A percentile compares a stretch with the other conserved stretches of the same genome.
Conservation (phyloP, 2,329 filamentous ascomycete genomes). For the Periconia sp. region DNA sequence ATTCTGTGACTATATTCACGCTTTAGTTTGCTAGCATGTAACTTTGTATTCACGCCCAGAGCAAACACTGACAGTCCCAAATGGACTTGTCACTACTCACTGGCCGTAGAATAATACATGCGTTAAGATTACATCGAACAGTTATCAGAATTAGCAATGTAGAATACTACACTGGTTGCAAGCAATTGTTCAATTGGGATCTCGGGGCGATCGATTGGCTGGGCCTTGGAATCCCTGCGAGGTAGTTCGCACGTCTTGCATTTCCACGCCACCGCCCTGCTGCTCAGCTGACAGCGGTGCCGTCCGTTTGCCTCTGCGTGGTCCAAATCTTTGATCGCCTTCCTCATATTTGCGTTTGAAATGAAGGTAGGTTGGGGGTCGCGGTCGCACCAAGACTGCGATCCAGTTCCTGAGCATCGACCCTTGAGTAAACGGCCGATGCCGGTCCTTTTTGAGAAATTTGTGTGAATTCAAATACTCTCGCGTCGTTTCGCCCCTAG, state of each 20-base stretch:
- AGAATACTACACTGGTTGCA: no score
- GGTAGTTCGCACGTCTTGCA: conserved; percentile 57
- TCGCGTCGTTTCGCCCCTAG: conserved; percentile 87
- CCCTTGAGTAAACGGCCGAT: conserved; percentile 84
- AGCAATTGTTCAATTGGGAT: not conserved
- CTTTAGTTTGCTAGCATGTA: no score
- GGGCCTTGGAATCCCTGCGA: conserved; percentile 39
- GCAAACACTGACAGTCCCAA: no score
- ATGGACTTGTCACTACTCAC: not conserved
- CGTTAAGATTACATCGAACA: conserved; percentile 7
- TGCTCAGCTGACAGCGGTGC: conserved; percentile 53
- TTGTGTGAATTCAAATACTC: conserved; percentile 97
- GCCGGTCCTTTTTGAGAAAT: conserved; percentile 87
- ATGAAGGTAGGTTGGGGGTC: conserved; percentile 82
- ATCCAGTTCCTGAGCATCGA: conserved; percentile 76
- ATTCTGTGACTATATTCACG: no score
- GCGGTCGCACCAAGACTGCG: conserved; percentile 77
- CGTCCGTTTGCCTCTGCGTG: conserved; percentile 55
- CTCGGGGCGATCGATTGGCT: conserved; percentile 18
- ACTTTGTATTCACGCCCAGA: no score
- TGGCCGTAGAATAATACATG: not conserved
- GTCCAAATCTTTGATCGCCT: conserved; percentile 83
- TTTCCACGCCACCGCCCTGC: conserved; percentile 65
- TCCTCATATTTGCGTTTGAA: conserved; percentile 78
- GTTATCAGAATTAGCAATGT: not conserved